Evolutionary conservation across 768 basidiomycete species (phyloP), one percentile per base, ranked within the genome.

Genomic region (Tremella mesenterica): DNA sequence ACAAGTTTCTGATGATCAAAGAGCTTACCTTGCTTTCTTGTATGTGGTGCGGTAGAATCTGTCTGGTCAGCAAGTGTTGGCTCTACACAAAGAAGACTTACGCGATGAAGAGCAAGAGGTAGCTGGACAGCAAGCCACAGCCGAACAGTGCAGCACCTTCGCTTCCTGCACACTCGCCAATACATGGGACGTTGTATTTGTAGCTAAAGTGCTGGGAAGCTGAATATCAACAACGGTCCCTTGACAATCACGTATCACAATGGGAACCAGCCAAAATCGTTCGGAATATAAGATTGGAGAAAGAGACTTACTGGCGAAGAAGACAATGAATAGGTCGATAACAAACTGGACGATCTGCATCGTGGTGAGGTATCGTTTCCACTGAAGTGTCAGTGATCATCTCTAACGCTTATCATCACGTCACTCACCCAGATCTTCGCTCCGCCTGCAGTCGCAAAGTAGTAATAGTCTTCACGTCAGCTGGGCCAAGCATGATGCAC

Each of bases 301-400:
- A 57, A 65, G 59, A 48, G 51, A 84, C 91, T 64, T 70, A 88
- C 92, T 91, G 69, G 88, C 95, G 63, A 92, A 95, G 79, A 95
- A 97, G 57, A 92, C 88, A 52, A 86, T 76, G 73, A 80, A 80
- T 18, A 99, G 76, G 75, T 99, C 93, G 68, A 97, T 83, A 58
- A 97, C 75, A 72, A 97, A 99, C 76, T 99, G 95, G 21, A 80
- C 80, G 65, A 99, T 99, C 77, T 99, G 95, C 85, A 99, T 85
- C 23, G 81, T 83, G 34, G 95, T 99, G 57, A 97, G 75, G 75
- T 99, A 91, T 75, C 91, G 91, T 79, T 99, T 99, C 95, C 95
- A 99, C 93, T 92, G 65, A 21, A 31, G 6, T n/a, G 23, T 58
- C 43, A 58, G 54, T 13, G 2, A 29, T 5, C 16, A n/a, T 9